Evolutionary conservation across 1,284 basidiomycete species (phyloP), one percentile per base, ranked within the genome.

Genomic region (Rhodotorula sp.): DNA sequence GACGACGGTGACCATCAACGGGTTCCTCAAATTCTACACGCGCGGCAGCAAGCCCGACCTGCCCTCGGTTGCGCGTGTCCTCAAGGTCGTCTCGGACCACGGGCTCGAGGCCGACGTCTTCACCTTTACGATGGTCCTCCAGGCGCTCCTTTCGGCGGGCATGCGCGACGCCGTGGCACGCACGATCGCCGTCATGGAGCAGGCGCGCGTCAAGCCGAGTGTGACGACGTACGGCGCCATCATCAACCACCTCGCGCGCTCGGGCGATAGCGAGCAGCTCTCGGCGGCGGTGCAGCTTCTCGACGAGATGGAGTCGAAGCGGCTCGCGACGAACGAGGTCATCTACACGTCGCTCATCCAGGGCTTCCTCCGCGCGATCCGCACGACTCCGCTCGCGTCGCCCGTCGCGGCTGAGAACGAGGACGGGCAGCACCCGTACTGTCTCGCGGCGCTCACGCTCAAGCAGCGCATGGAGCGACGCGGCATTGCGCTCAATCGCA

Each of bases 341-440:
- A 64, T 72, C 64, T 76, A 76, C 70, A 76, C 74, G 19, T 63
- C 73, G 42, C 57, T 76, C 59, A 74, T 76, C 48, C 74, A 74
- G 54, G 73, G 70, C 4, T 74, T 70, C 66, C 69, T 76, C 42
- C 58, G 66, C 34, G 70, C 68, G 13, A 65, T 71, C 50, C 53
- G 49, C 14, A 9, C 21, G 10, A 50, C 67, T 8, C 61, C 34
- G 23, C 16, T 42, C 41, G 10, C 44, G 16, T 41, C 52, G 12
- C 23, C 50, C 21, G 7, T 42, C 49, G 57, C 46, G n/a, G 7
- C 44, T 44, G 57, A 45, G 21, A n/a, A 54, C 48, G 45, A 45
- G 41, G 49, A 57, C 17, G 62, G 60, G 3, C 55, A 52, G 45
- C 74, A 74, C 44, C 70, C 73, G 3, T 74, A 72, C 53, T 27